Base-by-base conservation (phyloP, 192 early-diverging fungal species). In the Rhizoclosmatium globosum region DNA sequence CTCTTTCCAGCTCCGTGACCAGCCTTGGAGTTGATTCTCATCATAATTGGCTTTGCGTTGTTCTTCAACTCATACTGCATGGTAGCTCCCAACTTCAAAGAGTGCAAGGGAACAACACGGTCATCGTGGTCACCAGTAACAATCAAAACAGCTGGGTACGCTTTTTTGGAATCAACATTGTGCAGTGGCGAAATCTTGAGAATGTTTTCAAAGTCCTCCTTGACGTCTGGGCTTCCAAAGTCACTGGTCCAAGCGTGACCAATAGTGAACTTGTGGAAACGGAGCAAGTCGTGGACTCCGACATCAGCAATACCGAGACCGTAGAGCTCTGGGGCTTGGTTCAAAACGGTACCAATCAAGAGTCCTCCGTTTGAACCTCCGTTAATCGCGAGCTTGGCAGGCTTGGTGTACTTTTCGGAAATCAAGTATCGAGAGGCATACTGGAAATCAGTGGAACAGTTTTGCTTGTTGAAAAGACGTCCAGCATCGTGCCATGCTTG, bases 221-320 rank as follows among this genome's bases (percentile, higher is more conserved):
- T 80, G 23, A 86, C 84, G 53, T 93, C 90, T 38, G 93, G 89
- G 68, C 90, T 83, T n/a, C 91, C 91, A 78, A 87, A 93, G 69
- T 93, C 91, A 38, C 85, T 84, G 53, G 78, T 81, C 93, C 93
- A 94, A 4, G 88, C 91, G 78, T 87, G 82, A 2, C 93, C 93
- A 65, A 92, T 93, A 3, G 92, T 94, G 77, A 94, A 94, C 78
- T 93, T 93, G 83, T 94, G 92, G 87, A 92, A 94, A 47, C 92
- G 85, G 60, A 89, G 67, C 85, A 94, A 84, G 71, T 94, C 93
- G 85, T 91, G 76, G 41, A 93, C 92, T n/a, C 92, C 91, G 39
- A 94, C 93, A 43, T 89, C 88, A 21, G 91, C 87, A 3, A 94
- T 81, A 1, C 81, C 92, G 23, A 78, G 79, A 2, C 90, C 92